Evolutionary conservation across 208 protist species (phyloP), one percentile per base, ranked within the genome.

Genomic region (Trypanosoma mega): DNA sequence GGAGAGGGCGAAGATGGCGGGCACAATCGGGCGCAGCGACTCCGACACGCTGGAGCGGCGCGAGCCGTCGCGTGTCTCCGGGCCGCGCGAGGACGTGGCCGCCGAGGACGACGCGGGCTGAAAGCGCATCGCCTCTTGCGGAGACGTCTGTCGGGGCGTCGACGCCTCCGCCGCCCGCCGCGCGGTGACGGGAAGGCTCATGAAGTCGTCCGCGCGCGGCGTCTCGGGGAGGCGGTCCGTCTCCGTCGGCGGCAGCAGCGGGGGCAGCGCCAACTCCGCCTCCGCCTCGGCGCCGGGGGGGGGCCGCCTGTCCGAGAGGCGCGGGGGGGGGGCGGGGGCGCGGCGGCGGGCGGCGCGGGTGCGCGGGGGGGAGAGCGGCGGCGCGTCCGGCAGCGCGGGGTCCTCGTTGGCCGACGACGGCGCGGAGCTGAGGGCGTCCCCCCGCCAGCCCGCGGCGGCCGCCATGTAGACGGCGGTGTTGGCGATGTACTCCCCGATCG

Each of bases 401-500:
- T 12, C 34, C 8, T 6, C 34, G 34, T 12, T 39, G 34, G 12
- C 34, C 34, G 34, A 16, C 12, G 8, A 16, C 34, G 34, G 8
- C 12, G 34, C 6, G 8, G 12, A 16, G 8, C 6, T 16, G 12
- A 12, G 12, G 8, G 6, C 34, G 6, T 12, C 8, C 34, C 29
- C 57, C 11, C 33, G 7, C 23, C 51, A 29, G n/a, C 46, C 46
- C 5, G 47, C 44, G 1, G 57, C 49, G 0, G 66, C 76, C 2
- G 55, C 50, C 34, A 79, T 41, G 44, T 75, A 88, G 31, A 72
- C 60, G 0, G 77, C 47, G 1, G 81, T 82, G n/a, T 68, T 54
- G n/a, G 63, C 71, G 60, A 88, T 81, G 61, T 84, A 88, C n/a
- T 88, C 81, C 27, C 74, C 56, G 51, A 88, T 84, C 4, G 47